Evolutionary conservation across 176 grass and related monocot species (phyloP), one percentile per base, ranked within the genome.

Genomic region (Phragmites australis): DNA sequence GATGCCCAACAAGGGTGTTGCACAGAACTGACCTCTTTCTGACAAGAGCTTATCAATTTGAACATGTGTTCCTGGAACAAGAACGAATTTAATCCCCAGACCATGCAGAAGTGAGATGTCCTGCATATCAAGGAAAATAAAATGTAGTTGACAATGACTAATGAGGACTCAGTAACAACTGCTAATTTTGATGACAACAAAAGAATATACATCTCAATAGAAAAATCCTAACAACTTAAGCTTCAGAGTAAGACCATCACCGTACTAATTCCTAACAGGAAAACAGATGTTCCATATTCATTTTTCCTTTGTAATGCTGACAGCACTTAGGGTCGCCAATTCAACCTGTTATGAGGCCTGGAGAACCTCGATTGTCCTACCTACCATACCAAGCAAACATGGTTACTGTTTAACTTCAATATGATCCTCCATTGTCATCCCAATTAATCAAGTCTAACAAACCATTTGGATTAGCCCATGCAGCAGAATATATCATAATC

Each of bases 61-160:
- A 50, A 91, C 80, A 79, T 89, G 92, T 39, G 96, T 98, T 78
- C 92, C 92, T 0, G 88, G 92, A 77, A 94, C 88, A 76, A 98
- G 88, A 79, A 98, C 87, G 81, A 98, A 94, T 70, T 85, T 93
- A 60, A 98, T 93, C 26, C 96, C 92, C n/a, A 98, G 88, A 89
- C 96, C 92, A 93, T 98, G 92, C 78, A 98, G 90, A 56, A 98
- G 90, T 78, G 92, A 95, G 74, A 95, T 91, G 64, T 98, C 96
- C 96, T 98, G 90, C 27, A 42, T 54, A 56, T 34, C 37, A 76
- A 48, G 65, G 46, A 76, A 75, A 55, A 55, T 56, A 54, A 11
- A 75, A 87, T 50, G 23, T 13, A 15, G 37, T 78, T 65, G 22
- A 52, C 22, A 34, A 46, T 0, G 1, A 75, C 40, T 29, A 34